Conservation (phyloP, 2,329 filamentous ascomycete species). For the Botryotinia calthae region DNA sequence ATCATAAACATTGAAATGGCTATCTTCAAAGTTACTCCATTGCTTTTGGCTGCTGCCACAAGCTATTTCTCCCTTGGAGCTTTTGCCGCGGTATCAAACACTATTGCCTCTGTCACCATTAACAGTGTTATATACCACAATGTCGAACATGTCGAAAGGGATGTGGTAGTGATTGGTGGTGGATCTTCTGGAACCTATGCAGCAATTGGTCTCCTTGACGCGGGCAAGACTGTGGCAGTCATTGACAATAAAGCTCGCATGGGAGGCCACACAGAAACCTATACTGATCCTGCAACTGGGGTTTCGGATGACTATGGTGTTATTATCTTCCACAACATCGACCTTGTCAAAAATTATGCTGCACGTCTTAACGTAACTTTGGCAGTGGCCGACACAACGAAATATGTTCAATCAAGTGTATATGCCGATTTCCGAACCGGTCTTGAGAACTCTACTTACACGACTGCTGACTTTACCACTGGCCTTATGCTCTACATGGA, state of each 20-base stretch:
- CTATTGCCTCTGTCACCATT: neutral
- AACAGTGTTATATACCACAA: neutral
- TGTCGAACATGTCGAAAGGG: slow-evolving; percentile 20
- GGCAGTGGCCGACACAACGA: neutral
- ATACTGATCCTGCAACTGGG: slow-evolving; percentile 39
- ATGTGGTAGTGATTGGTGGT: slow-evolving; percentile 41
- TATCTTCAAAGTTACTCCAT: neutral
- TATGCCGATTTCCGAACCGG: slow-evolving; percentile 24
- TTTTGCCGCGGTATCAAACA: neutral
- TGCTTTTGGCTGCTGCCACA: neutral
- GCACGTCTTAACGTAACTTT: slow-evolving; percentile 20
- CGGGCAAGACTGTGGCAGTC: slow-evolving; percentile 38
- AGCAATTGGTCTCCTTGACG: slow-evolving; percentile 38
- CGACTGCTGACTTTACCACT: slow-evolving; percentile 10
- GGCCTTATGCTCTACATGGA: slow-evolving; percentile 23
- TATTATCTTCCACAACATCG: slow-evolving; percentile 24
- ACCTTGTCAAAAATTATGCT: slow-evolving; percentile 23
- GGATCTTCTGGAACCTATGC: slow-evolving; percentile 41
- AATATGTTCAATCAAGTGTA: neutral
- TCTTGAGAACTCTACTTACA: slow-evolving; percentile 14
- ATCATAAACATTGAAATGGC: neutral
- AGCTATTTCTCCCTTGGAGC: neutral
- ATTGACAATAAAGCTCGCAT: slow-evolving; percentile 40
- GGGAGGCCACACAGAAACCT: slow-evolving; percentile 33
- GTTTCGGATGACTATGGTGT: slow-evolving; percentile 42